These are phyloP conservation scores for Luzula sylvatica DNA, from an alignment of 176 grass and related monocot genomes.

Conservation along the genomic window DNA sequence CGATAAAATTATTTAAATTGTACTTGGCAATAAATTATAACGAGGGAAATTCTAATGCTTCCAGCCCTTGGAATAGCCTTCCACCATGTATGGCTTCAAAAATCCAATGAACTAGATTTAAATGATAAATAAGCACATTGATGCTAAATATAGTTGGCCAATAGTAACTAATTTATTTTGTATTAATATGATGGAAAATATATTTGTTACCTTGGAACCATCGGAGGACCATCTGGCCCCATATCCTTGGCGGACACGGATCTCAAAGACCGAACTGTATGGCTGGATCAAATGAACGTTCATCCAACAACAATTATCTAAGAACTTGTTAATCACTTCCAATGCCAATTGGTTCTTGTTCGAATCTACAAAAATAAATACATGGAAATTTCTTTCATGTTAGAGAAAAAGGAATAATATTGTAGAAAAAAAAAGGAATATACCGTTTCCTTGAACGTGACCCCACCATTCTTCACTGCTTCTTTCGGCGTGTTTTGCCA, in stretches of 20 bases:
- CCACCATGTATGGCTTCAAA: conserved; percentile 67
- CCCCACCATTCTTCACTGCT: conserved; percentile 77
- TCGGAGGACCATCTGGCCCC: conserved; percentile 80
- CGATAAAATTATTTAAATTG: too few species aligned
- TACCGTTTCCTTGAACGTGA: conserved; percentile 54
- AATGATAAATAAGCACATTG: conserved; percentile 10
- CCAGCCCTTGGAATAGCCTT: conserved; percentile 68
- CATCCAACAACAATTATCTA: conserved; percentile 63
- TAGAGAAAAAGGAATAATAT: background rate
- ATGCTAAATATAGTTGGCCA: background rate
- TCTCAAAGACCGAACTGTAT: conserved; percentile 64
- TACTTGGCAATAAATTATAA: too few species aligned
- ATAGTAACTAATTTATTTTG: too few species aligned
- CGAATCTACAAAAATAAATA: conserved; percentile 39
- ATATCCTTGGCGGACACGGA: conserved; percentile 70
- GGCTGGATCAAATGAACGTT: conserved; percentile 67
- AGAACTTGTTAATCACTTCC: conserved; percentile 38
- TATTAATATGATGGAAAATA: background rate
- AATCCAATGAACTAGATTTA: conserved; percentile 77
- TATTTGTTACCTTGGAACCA: conserved; percentile 54
- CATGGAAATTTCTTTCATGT: background rate
- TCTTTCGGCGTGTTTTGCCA: conserved; percentile 87
- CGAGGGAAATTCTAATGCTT: conserved; percentile 28
- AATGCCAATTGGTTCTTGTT: conserved; percentile 58
- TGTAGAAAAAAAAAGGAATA: background rate